phyloP scores from a whole-genome alignment of 1,284 basidiomycete species.

The Laetiporus sulphureus region DNA sequence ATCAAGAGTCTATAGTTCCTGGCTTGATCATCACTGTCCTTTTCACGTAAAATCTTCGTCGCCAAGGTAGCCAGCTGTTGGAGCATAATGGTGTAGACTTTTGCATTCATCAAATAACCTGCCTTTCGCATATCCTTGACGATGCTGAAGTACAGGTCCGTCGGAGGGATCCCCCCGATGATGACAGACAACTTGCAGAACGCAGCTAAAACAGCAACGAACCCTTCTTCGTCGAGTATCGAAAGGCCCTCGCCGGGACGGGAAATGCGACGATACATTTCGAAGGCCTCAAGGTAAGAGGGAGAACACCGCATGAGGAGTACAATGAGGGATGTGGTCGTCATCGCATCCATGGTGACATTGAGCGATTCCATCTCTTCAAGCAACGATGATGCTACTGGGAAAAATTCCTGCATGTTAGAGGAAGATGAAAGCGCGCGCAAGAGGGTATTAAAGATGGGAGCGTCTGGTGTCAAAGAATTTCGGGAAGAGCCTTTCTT shows the following conservation, averaged over 20 bases:
- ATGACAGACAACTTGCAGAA: conserved; percentile 49
- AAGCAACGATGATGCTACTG: conserved; percentile 44
- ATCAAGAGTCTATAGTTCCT: conserved; percentile 25
- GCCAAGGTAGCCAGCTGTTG: conserved; percentile 44
- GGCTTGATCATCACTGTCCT: too few species aligned
- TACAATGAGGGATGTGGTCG: conserved; percentile 46
- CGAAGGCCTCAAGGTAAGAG: conserved; percentile 52
- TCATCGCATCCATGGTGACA: conserved; percentile 30
- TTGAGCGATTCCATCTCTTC: conserved; percentile 39
- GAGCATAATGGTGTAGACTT: conserved; percentile 73
- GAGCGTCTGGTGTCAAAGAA: conserved; percentile 13
- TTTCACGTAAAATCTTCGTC: conserved; percentile 25
- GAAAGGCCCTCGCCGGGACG: conserved; percentile 26
- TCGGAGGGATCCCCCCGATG: conserved; percentile 19
- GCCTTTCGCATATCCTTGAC: conserved; percentile 77
- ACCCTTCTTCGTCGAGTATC: conserved; percentile 50
- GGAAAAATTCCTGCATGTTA: conserved; percentile 36
- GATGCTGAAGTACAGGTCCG: conserved; percentile 66
- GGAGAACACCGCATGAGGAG: conserved; percentile 51
- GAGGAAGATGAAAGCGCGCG: conserved; percentile 42
- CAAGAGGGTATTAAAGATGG: conserved; percentile 51
- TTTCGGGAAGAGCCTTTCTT: neutral
- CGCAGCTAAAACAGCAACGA: conserved; percentile 51
- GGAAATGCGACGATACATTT: conserved; percentile 45
- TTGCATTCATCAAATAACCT: conserved; percentile 49